Evolutionary conservation across 1,139 yeast species (phyloP), one percentile per base, ranked within the genome.

Genomic region (Suhomyces maxii): DNA sequence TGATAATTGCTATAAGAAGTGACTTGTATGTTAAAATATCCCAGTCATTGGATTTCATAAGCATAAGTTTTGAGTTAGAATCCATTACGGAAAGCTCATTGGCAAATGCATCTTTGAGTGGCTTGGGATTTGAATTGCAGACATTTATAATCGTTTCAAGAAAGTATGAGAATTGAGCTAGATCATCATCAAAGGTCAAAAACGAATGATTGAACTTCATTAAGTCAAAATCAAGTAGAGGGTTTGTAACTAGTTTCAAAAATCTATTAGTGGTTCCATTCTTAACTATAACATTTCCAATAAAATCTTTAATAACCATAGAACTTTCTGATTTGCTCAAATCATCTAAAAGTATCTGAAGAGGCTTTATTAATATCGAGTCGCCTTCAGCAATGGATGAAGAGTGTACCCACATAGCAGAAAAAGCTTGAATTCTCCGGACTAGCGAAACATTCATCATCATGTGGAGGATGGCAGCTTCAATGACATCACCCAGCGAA

Each of bases 341-440:
- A 41, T 81, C 86, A 58, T 89, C 96, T 14, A 89, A 60, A 10
- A 89, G 67, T 6, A 89, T 59, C 50, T 84, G 82, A n/a, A 89
- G 64, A 0, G 96, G 93, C 47, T 85, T 72, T 10, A 76, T 69
- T 23, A 89, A 64, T 8, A 90, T 67, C 0, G 63, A 57, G 45
- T 69, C 71, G 10, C 76, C 78, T 9, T 74, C 76, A 48, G 66
- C 71, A 34, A 68, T 59, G 5, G 73, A 63, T 13, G 64, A 53
- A 1, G 86, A 73, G 53, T 84, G 87, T 5, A 69, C 69, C 91
- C 93, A 86, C 13, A 86, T 59, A 3, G 77, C 69, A 41, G 76
- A 74, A 48, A 85, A 73, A 0, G 84, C 82, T 23, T 65, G 62
- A 1, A 82, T 60, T 51, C 80, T 67, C 10, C 69, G 66, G 23